phyloP scores from a whole-genome alignment of 805 yeast species.

The Lachancea mirantina region DNA sequence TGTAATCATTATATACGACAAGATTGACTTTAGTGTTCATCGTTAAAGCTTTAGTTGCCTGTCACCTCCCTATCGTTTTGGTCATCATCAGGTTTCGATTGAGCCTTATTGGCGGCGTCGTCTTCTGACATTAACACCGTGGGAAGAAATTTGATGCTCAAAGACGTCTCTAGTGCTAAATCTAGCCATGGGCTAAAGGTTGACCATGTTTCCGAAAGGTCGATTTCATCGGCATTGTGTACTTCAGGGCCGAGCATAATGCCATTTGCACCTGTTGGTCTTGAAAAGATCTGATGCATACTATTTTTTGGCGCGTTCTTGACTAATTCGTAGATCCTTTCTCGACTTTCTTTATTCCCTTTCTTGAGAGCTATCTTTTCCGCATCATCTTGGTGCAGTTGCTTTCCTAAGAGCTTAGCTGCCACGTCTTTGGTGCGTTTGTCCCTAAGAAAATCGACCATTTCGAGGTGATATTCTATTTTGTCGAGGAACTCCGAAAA shows the following conservation, averaged over 20 bases:
- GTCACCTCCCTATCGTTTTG: not conserved
- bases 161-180: constrained; percentile 29
- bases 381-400: constrained; percentile 13
- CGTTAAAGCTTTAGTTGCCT: too few relatives aligned
- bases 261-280: constrained; percentile 14
- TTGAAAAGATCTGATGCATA: constrained; percentile 7
- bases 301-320: constrained; percentile 12
- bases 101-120: not conserved
- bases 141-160: constrained; percentile 32
- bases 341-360: constrained; percentile 16
- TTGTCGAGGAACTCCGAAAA: constrained; percentile 33
- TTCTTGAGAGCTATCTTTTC: constrained; percentile 13
- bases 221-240: constrained; percentile 19
- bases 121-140: constrained; percentile 18
- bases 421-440: constrained; percentile 18
- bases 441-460: constrained; percentile 22
- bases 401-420: constrained; percentile 11
- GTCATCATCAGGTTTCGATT: not conserved
- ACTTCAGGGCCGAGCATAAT: constrained; percentile 16
- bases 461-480: constrained; percentile 27
- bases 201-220: constrained; percentile 27
- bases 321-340: constrained; percentile 12
- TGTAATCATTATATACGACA: not conserved
- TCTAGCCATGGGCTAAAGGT: constrained; percentile 32
- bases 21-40: too few relatives aligned